Evolutionary conservation across 208 protist species (phyloP).

Genomic region (Vickermania spadyakhi): DNA sequence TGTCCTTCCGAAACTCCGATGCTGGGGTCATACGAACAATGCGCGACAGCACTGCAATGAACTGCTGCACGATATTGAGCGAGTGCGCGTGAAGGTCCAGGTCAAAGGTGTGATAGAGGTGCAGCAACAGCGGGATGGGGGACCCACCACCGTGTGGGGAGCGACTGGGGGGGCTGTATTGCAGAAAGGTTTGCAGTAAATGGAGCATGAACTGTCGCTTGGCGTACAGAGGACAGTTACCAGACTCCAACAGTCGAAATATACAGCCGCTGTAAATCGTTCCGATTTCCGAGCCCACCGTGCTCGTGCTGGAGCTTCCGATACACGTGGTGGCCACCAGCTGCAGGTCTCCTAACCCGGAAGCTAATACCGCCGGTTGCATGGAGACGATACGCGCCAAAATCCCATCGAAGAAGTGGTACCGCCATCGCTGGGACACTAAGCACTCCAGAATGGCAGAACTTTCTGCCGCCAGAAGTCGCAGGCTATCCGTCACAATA

Average conservation of each 20-base stretch:
- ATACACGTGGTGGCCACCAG: constrained; percentile 51
- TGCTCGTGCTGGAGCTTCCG: constrained; percentile 1
- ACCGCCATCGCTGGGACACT: constrained; percentile 29
- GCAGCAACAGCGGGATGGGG: constrained; percentile 41
- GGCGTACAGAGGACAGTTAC: constrained; percentile 74
- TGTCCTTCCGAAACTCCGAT: constrained; percentile 22
- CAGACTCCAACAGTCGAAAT: constrained; percentile 87
- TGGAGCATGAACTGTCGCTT: constrained; percentile 84
- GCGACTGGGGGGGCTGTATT: background rate
- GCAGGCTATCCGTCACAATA: constrained; percentile 49
- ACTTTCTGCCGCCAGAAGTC: constrained; percentile 16
- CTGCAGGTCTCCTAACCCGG: constrained; percentile 84
- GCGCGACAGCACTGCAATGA: constrained; percentile 56
- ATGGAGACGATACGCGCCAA: constrained; percentile 84
- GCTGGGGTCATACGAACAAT: constrained; percentile 62
- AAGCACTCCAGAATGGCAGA: constrained; percentile 28
- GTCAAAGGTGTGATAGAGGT: constrained; percentile 69
- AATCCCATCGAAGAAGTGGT: constrained; percentile 78
- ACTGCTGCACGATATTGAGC: constrained; percentile 76
- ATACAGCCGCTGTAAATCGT: constrained; percentile 89
- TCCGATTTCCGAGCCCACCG: constrained; percentile 77
- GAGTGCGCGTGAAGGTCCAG: constrained; percentile 69
- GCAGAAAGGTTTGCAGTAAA: constrained; percentile 62
- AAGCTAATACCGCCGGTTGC: constrained; percentile 73
- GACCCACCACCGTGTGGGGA: background rate